phyloP scores from a whole-genome alignment of 2,329 filamentous ascomycete species.

The Aspergillus bombycis region DNA sequence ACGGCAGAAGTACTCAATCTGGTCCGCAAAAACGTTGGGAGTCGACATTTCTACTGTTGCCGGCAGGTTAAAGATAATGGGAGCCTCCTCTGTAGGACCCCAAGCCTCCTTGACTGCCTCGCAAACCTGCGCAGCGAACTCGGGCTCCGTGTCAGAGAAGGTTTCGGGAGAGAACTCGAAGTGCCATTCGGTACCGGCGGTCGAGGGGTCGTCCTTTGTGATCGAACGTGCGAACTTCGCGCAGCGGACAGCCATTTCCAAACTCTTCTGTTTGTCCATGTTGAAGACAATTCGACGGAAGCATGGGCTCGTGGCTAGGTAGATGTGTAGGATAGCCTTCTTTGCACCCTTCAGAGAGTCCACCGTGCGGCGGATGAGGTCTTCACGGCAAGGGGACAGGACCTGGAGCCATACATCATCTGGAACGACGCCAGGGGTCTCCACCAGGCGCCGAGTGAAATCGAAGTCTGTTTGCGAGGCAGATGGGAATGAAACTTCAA shows the following conservation, averaged over 20 bases:
- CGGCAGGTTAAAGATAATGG: conserved; percentile 95
- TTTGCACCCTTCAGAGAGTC: conserved; percentile 86
- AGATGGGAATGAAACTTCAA: conserved; percentile 93
- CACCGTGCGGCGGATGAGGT: conserved; percentile 87
- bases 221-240: conserved; percentile 84
- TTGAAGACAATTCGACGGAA: conserved; percentile 91
- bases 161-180: conserved; percentile 57
- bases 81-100: conserved; percentile 76
- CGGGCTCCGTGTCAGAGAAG: conserved; percentile 87
- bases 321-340: conserved; percentile 93
- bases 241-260: conserved; percentile 82
- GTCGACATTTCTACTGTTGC: conserved; percentile 95
- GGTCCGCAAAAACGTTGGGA: conserved; percentile 93
- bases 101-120: conserved; percentile 93
- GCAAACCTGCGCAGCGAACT: conserved; percentile 81
- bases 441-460: conserved; percentile 84
- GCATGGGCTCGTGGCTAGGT: conserved; percentile 93
- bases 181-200: conserved; percentile 59
- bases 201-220: conserved; percentile 74
- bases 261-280: conserved; percentile 78
- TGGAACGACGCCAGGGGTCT: conserved; percentile 79
- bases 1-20: conserved; percentile 92
- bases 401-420: conserved; percentile 93
- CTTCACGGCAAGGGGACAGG: conserved; percentile 85
- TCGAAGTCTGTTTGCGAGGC: conserved; percentile 95